A percentile compares a stretch with the other conserved stretches of the same genome.
These are phyloP conservation scores for Pseudonitzschia multiseries DNA, from an alignment of 108 stramenopile species.

Conservation along the genomic window DNA sequence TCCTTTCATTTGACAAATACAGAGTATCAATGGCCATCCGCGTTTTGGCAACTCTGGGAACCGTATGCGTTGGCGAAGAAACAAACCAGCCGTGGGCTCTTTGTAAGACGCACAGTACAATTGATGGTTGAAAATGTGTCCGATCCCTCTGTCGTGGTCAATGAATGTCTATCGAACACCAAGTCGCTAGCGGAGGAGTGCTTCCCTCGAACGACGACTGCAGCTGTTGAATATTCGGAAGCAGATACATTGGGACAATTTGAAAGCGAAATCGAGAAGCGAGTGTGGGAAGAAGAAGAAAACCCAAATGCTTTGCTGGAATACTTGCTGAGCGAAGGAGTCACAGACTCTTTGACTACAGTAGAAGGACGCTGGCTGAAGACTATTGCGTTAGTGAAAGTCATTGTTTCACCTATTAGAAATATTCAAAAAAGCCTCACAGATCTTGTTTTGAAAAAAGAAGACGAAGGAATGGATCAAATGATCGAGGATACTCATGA, in stretches of 20 bases:
- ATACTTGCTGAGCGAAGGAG: constrained; percentile 62
- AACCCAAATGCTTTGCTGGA: constrained; percentile 52
- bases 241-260: constrained; percentile 20
- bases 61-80: constrained; percentile 44
- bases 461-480: constrained; percentile 34
- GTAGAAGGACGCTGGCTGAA: constrained; percentile 21
- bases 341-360: constrained; percentile 35
- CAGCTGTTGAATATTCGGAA: background rate
- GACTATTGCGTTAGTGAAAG: constrained; percentile 20
- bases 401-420: constrained; percentile 18
- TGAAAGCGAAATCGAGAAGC: constrained; percentile 49
- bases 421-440: constrained; percentile 15
- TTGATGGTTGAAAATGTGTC: constrained; percentile 33
- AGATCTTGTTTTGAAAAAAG: constrained; percentile 20
- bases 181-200: constrained; percentile 20
- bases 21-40: constrained; percentile 82
- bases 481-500: constrained; percentile 45
- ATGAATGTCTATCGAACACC: constrained; percentile 21
- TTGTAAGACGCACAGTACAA: constrained; percentile 27
- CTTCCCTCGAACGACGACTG: constrained; percentile 4
- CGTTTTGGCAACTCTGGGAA: constrained; percentile 82
- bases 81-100: constrained; percentile 62
- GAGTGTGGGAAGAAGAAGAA: constrained; percentile 61
- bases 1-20: constrained; percentile 84
- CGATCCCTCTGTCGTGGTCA: constrained; percentile 23